These are phyloP conservation scores for Trichoderma atroviride DNA, from an alignment of 2,329 filamentous ascomycete species.

Conservation along the genomic window DNA sequence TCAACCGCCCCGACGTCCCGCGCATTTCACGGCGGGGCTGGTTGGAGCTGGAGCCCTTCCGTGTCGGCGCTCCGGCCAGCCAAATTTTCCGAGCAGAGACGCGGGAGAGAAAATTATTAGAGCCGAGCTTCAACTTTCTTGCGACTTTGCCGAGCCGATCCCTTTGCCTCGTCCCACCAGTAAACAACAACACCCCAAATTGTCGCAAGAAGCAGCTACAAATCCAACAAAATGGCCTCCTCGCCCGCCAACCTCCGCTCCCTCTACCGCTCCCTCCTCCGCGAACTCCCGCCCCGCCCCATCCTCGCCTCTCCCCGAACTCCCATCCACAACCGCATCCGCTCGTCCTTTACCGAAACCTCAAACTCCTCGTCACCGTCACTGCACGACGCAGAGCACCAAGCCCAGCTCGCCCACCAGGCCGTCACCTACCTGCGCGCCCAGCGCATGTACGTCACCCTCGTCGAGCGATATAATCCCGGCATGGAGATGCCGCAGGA, in stretches of 20 bases:
- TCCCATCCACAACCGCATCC: constrained; percentile 43
- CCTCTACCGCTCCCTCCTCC: constrained; percentile 84
- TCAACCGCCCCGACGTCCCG: constrained; percentile 20
- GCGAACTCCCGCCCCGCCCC: constrained; percentile 78
- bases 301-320: constrained; percentile 61
- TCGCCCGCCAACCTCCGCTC: constrained; percentile 63
- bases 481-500: constrained; percentile 85
- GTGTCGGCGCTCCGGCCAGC: constrained; percentile 14
- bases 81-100: constrained; percentile 19
- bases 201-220: not conserved
- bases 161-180: not conserved
- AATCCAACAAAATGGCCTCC: constrained; percentile 36
- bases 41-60: not conserved
- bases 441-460: constrained; percentile 79
- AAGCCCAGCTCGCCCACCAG: constrained; percentile 63
- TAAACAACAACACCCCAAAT: not conserved
- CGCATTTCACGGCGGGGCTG: constrained; percentile 13
- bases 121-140: not conserved
- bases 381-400: constrained; percentile 34
- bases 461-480: constrained; percentile 92
- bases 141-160: not conserved
- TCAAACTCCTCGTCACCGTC: constrained; percentile 55
- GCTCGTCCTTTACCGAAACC: constrained; percentile 37
- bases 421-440: constrained; percentile 77
- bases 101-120: not conserved